Base-by-base conservation (phyloP, 768 basidiomycete species). In the Suillus discolor region DNA sequence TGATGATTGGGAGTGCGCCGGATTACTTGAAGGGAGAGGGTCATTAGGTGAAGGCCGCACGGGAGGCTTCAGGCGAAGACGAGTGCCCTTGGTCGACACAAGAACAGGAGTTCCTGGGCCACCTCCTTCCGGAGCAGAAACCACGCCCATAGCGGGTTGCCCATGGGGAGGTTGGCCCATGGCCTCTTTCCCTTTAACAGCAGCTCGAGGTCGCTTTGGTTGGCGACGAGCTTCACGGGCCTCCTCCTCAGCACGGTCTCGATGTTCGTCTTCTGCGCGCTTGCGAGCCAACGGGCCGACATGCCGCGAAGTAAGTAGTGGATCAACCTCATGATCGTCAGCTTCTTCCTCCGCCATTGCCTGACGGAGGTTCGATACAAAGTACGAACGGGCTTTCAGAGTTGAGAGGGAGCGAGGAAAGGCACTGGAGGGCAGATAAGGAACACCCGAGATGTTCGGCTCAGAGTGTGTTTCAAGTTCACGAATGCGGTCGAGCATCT, bases 401-500 rank as follows among this genome's bases (percentile, higher is more conserved):
- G 80, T 79, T 62, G 82, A 74, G 42, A 85, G 78, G 45, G 81
- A 78, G 66, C 83, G 85, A 28, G 85, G 84, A 62, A 82, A 82
- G 45, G 84, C 84, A 64, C 81, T 76, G 61, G 82, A 81, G 20
- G 77, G 78, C 11, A 81, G 81, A 55, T 81, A 81, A 20, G 74
- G 71, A 57, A 75, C 61, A 28, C 69, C 69, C 57, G 76, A 73
- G 1, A 73, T 70, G 42, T 68, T 72, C 20, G 73, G 70, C 62
- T 74, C 79, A 36, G 78, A 75, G 64, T 80, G 81, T 36, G 71
- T 72, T 72, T 90, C 87, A 36, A 90, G 81, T 66, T 88, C 89
- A 66, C 81, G 79, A 67, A 91, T 87, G 34, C 87, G 86, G 67
- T 88, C 84, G 13, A 88, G 77, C 41, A 89, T 79, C 59, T 80